Evolutionary conservation across 1,139 yeast species (phyloP).

Genomic region (Pneumocystis jirovecii): DNA sequence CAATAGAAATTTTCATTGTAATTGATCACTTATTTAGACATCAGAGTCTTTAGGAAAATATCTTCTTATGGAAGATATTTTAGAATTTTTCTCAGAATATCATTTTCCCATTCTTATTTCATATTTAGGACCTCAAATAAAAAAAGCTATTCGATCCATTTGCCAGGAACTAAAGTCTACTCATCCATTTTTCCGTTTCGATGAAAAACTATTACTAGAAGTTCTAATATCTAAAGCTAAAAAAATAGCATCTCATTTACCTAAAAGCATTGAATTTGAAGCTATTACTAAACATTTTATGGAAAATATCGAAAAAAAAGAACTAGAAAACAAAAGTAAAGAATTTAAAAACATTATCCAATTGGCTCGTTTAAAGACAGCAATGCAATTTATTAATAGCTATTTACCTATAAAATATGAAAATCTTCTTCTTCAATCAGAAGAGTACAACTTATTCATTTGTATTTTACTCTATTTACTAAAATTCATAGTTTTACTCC

Average conservation of each 20-base stretch:
- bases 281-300: not conserved
- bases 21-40: not conserved
- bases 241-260: not conserved
- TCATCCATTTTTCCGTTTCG: not conserved
- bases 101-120: not conserved
- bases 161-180: not conserved
- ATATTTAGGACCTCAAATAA: not conserved
- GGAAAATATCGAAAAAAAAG: not conserved
- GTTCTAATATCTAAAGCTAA: not conserved
- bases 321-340: not conserved
- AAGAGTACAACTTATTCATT: not conserved
- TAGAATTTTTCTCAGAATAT: not conserved
- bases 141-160: not conserved
- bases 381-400: not conserved
- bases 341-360: not conserved
- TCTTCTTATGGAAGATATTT: not conserved
- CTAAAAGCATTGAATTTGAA: not conserved
- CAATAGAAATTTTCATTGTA: not conserved
- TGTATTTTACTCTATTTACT: not conserved
- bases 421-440: not conserved
- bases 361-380: not conserved
- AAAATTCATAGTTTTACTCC: not conserved
- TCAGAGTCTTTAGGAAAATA: not conserved
- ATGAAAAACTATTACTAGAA: not conserved
- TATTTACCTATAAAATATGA: not conserved